A percentile compares a stretch with the other conserved stretches of the same genome.
Evolutionary conservation across 768 basidiomycete genomes (phyloP).

Genomic region (Amanita pallidorosea): DNA sequence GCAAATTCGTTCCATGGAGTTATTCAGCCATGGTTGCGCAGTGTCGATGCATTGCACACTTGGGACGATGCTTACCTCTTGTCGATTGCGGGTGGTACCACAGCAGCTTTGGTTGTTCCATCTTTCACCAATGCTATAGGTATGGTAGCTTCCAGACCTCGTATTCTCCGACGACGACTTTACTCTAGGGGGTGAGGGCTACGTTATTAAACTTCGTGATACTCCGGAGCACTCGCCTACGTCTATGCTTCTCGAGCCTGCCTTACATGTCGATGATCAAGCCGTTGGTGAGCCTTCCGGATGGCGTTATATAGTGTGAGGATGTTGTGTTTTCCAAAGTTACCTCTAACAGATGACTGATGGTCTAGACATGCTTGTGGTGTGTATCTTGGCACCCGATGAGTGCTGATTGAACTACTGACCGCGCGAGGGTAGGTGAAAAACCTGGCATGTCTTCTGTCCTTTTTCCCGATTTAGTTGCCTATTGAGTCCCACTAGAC

Average conservation of each 20-base stretch:
- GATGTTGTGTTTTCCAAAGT: neutral
- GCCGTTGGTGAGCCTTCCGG: slow-evolving; percentile 37
- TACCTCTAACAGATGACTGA: neutral
- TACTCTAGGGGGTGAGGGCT: slow-evolving; percentile 56
- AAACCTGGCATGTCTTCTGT: neutral
- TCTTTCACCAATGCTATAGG: slow-evolving; percentile 62
- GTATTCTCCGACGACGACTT: neutral
- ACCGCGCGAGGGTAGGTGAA: neutral
- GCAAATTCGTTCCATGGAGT: slow-evolving; percentile 41
- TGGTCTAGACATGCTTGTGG: slow-evolving; percentile 42
- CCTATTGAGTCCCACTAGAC: slow-evolving; percentile 12
- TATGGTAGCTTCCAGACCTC: slow-evolving; percentile 12
- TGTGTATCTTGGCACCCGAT: slow-evolving; percentile 16
- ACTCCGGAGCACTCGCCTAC: slow-evolving; percentile 62
- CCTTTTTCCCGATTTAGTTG: neutral
- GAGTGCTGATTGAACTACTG: neutral
- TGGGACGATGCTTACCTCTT: slow-evolving; percentile 64
- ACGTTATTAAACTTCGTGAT: slow-evolving; percentile 67
- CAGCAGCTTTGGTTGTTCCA: slow-evolving; percentile 66
- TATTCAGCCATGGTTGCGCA: slow-evolving; percentile 53
- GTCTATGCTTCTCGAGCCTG: slow-evolving; percentile 69
- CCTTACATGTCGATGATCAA: slow-evolving; percentile 43
- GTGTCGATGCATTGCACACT: slow-evolving; percentile 72
- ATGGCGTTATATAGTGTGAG: slow-evolving; percentile 74
- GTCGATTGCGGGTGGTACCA: slow-evolving; percentile 72